Evolutionary conservation across 495 filamentous ascomycete genomes (phyloP), one percentile per base, ranked within the genome.

Genomic region (Penicillium arizonense): DNA sequence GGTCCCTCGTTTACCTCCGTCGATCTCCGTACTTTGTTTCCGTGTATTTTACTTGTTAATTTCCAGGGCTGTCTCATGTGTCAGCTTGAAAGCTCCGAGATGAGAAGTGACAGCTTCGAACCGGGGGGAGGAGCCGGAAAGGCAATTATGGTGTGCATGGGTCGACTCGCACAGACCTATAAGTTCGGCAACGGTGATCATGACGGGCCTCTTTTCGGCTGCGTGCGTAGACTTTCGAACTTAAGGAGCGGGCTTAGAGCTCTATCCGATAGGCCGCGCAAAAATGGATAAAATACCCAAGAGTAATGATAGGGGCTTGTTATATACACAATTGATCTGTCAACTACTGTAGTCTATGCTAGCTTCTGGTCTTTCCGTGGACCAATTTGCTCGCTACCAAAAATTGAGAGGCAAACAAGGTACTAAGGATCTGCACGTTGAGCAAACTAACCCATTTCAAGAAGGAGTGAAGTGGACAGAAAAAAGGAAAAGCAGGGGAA

Each of bases 91-190:
- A 60, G 58, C 58, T 56, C 51, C 54, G 21, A 21, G 4, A 21
- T 26, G 30, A 55, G 42, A 50, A 36, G 53, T n/a, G 63, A 64
- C 49, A 58, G 57, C 61, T 58, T 54, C 55, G 57, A 61, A 24
- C 23, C 23, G 23, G 23, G 23, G 28, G 28, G 28, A 32, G 48
- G 44, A 41, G 36, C 23, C 37, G 32, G 55, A 54, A 58, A 55
- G 59, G 57, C 30, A 63, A 61, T 56, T 61, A 63, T 64, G 62
- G 56, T 59, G 50, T 64, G 62, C 62, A 64, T 61, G 28, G 20
- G 26, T 33, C 44, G 56, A 57, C 56, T 49, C 34, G 62, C 62
- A 65, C 49, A 60, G 62, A 65, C 62, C 62, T 47, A 52, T 55
- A 38, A 16, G 37, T 55, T 63, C 49, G 56, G 56, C 59, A 53